Conservation (phyloP, 345 rosid species). For the Murraya paniculata region DNA sequence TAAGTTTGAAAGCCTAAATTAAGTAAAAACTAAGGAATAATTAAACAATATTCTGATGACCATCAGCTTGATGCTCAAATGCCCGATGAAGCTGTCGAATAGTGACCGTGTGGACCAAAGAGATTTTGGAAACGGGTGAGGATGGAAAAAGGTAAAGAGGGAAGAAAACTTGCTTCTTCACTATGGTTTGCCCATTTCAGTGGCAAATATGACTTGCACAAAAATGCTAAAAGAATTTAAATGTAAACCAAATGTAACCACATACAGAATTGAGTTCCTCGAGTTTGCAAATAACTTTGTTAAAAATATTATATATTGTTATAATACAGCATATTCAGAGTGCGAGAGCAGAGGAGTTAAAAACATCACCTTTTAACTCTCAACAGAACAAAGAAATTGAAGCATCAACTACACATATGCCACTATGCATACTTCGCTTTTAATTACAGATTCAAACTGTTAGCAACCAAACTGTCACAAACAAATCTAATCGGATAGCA, state of each 20-base stretch:
- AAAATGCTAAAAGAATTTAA: neutral
- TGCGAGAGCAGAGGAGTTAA: neutral
- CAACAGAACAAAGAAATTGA: slow-evolving; percentile 8
- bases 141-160: too few relatives aligned
- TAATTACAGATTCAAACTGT: slow-evolving; percentile 58
- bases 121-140: too few relatives aligned
- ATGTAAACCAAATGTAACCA: neutral
- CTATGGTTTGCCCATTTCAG: neutral
- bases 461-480: slow-evolving; percentile 52
- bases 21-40: too few relatives aligned
- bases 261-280: neutral
- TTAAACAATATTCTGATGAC: too few relatives aligned
- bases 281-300: slow-evolving; percentile 1
- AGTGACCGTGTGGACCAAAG: too few relatives aligned
- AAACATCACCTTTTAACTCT: slow-evolving; percentile 4
- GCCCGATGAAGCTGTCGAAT: too few relatives aligned
- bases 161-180: too few relatives aligned
- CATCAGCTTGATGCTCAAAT: too few relatives aligned
- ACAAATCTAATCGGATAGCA: slow-evolving; percentile 31
- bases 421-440: slow-evolving; percentile 27
- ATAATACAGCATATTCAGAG: slow-evolving; percentile 3
- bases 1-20: too few relatives aligned
- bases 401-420: slow-evolving; percentile 12
- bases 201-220: neutral
- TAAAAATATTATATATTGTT: neutral